A percentile compares a stretch with the other conserved stretches of the same genome.
These are phyloP conservation scores for Beauveria asiatica DNA, from an alignment of 2,329 filamentous ascomycete species.

Conservation along the genomic window DNA sequence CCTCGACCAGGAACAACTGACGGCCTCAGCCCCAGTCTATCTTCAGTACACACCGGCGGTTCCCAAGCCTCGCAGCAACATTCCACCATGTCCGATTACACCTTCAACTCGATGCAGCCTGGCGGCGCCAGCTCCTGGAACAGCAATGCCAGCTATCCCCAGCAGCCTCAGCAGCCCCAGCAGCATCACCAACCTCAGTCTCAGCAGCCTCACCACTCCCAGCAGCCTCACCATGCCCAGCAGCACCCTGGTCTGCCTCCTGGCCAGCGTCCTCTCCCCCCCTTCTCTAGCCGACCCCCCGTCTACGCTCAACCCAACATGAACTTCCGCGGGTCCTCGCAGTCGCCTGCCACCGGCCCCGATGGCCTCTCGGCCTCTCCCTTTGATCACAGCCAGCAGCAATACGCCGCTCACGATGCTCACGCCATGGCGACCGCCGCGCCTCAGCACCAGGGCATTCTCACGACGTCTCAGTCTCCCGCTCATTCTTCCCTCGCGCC, in stretches of 20 bases:
- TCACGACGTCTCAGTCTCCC: conserved; percentile 18
- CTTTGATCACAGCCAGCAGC: conserved; percentile 58
- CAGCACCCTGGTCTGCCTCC: not conserved
- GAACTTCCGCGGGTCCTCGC: conserved; percentile 21
- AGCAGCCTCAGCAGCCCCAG: too few relatives aligned
- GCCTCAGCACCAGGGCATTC: conserved; percentile 3
- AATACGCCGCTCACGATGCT: conserved; percentile 36
- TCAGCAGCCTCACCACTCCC: too few relatives aligned
- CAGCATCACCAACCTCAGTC: too few relatives aligned
- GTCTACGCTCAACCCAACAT: conserved; percentile 21
- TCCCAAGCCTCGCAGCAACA: conserved; percentile 49
- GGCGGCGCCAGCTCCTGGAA: not conserved
- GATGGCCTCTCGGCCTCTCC: conserved; percentile 59
- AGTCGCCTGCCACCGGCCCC: conserved; percentile 43
- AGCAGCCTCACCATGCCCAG: too few relatives aligned
- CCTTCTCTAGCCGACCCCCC: conserved; percentile 13
- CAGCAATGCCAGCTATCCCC: not conserved
- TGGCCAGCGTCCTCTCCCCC: conserved; percentile 19
- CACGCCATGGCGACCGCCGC: conserved; percentile 13
- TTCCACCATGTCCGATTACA: conserved; percentile 41
- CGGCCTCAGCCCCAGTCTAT: conserved; percentile 52
- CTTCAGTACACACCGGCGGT: conserved; percentile 52
- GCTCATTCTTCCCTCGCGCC: conserved; percentile 24
- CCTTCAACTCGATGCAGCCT: conserved; percentile 32
- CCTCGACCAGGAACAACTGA: conserved; percentile 43